A percentile compares a stretch with the other conserved stretches of the same genome.
Conservation (phyloP, 2,329 filamentous ascomycete genomes). For the Fusarium temperatum region DNA sequence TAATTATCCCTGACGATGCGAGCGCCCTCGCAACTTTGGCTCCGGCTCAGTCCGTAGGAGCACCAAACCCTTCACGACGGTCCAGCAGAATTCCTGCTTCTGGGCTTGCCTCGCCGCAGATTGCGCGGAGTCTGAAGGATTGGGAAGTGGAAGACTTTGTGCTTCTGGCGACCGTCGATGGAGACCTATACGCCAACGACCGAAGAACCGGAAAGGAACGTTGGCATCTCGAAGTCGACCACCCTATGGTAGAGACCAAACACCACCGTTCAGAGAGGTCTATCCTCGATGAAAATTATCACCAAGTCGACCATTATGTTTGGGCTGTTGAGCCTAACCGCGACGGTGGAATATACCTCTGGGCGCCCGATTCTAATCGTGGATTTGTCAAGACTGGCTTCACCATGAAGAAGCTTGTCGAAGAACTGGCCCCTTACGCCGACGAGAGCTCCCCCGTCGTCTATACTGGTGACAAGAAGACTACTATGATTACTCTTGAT, state of each 20-base stretch:
- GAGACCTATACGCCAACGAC: conserved; percentile 91
- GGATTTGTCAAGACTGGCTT: conserved; percentile 73
- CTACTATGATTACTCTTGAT: conserved; percentile 87
- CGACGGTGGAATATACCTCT: conserved; percentile 87
- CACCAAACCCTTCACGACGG: conserved; percentile 78
- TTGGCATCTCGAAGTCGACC: conserved; percentile 86
- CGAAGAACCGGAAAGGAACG: conserved; percentile 83
- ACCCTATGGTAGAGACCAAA: conserved; percentile 89
- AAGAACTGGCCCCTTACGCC: conserved; percentile 80
- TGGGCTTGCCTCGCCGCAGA: conserved; percentile 82
- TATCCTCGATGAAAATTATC: conserved; percentile 65
- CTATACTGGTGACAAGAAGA: conserved; percentile 92
- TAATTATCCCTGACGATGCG: conserved; percentile 71
- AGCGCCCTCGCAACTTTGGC: conserved; percentile 97
- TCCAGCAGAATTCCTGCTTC: conserved; percentile 66
- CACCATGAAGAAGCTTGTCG: conserved; percentile 88
- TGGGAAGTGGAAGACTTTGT: conserved; percentile 99
- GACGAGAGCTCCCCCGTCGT: conserved; percentile 80
- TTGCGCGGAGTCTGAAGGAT: conserved; percentile 97
- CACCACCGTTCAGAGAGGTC: conserved; percentile 79
- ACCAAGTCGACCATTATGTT: conserved; percentile 82
- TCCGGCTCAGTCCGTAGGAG: conserved; percentile 96
- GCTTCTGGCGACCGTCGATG: conserved; percentile 99
- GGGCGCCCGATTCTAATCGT: conserved; percentile 70
- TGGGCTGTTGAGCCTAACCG: conserved; percentile 95